Conservation (phyloP, 768 basidiomycete genomes). For the Lactifluus volemus region DNA sequence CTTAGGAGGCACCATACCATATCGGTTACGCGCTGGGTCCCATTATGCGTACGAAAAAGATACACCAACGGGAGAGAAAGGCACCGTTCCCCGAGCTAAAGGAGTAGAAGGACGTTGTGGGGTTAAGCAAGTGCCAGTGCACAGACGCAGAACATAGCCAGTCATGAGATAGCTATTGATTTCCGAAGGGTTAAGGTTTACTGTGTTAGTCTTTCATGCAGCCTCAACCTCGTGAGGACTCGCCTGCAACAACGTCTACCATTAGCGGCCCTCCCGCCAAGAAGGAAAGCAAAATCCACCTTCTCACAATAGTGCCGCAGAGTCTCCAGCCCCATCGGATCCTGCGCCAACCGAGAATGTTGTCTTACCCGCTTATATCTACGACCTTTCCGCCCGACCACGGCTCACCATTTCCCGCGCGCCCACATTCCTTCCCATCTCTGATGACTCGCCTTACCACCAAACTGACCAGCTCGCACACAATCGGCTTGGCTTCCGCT, state of each 20-base stretch:
- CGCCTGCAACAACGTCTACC: constrained; percentile 9
- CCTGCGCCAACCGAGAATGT: constrained; percentile 34
- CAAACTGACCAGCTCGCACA: constrained; percentile 63
- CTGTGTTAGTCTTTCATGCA: constrained; percentile 4
- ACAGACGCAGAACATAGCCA: too few relatives aligned
- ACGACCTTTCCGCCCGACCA: constrained; percentile 61
- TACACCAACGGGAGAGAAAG: too few relatives aligned
- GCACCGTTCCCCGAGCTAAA: too few relatives aligned
- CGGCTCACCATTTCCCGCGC: constrained; percentile 68
- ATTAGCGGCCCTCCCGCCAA: constrained; percentile 6
- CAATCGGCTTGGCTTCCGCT: constrained; percentile 74
- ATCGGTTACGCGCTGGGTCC: too few relatives aligned
- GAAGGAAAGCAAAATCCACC: constrained; percentile 19
- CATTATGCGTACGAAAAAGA: too few relatives aligned
- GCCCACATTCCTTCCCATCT: constrained; percentile 55
- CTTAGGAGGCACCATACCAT: too few relatives aligned
- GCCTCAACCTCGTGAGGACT: constrained; percentile 24
- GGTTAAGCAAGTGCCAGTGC: too few relatives aligned
- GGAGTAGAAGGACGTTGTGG: too few relatives aligned
- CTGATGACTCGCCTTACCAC: constrained; percentile 47
- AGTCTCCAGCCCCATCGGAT: constrained; percentile 31
- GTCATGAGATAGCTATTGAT: too few relatives aligned
- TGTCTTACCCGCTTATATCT: constrained; percentile 49
- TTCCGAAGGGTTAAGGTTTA: constrained; percentile 10
- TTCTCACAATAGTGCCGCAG: constrained; percentile 21